Conservation (phyloP, 768 basidiomycete species). For the Leccinum sublutescens region DNA sequence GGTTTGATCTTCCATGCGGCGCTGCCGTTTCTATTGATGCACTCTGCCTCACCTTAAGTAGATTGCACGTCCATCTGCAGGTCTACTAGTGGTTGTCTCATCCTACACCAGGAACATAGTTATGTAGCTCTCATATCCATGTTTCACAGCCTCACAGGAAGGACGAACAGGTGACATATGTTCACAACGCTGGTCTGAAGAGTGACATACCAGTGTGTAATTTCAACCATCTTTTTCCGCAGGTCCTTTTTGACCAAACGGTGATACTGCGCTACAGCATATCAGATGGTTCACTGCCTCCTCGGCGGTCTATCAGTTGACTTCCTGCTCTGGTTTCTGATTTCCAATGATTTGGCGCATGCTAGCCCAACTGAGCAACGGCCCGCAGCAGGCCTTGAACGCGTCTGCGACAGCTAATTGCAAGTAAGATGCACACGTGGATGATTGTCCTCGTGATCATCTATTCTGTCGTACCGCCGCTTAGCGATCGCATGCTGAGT, state of each 20-base stretch:
- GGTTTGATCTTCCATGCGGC: slow-evolving; percentile 38
- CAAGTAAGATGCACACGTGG: slow-evolving; percentile 24
- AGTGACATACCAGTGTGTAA: slow-evolving; percentile 31
- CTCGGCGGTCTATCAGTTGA: slow-evolving; percentile 39
- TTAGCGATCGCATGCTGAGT: neutral
- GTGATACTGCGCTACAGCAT: slow-evolving; percentile 20
- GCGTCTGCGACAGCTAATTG: slow-evolving; percentile 36
- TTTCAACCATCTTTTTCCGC: slow-evolving; percentile 26
- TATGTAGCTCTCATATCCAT: slow-evolving; percentile 28
- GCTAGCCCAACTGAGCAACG: slow-evolving; percentile 36
- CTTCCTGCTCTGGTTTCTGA: slow-evolving; percentile 39
- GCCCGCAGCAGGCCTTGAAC: slow-evolving; percentile 34
- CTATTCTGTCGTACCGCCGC: neutral
- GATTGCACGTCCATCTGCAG: neutral
- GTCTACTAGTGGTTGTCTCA: neutral
- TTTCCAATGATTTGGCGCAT: slow-evolving; percentile 39
- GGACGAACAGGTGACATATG: slow-evolving; percentile 35
- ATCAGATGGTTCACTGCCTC: slow-evolving; percentile 31
- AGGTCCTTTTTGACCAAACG: slow-evolving; percentile 5
- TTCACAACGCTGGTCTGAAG: neutral
- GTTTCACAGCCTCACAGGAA: slow-evolving; percentile 35
- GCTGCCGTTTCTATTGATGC: slow-evolving; percentile 30
- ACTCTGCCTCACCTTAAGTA: slow-evolving; percentile 34
- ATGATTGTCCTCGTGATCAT: slow-evolving; percentile 28
- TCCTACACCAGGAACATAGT: slow-evolving; percentile 8